phyloP scores from a whole-genome alignment of 805 yeast species.

The Suhomyces kilbournensis region DNA sequence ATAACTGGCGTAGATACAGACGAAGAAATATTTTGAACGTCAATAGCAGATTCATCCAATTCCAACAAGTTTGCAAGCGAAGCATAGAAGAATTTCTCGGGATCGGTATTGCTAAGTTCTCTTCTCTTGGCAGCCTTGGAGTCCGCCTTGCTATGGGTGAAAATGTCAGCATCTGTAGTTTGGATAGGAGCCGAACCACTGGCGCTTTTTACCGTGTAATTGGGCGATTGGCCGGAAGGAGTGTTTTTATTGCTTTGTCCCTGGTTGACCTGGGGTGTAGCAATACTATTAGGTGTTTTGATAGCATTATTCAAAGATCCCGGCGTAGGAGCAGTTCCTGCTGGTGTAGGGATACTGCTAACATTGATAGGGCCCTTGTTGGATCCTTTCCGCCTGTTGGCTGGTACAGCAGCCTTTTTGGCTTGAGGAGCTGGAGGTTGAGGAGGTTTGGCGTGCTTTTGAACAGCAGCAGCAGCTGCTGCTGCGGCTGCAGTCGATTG shows the following conservation, averaged over 20 bases:
- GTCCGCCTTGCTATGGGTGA: conserved; percentile 31
- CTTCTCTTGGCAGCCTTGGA: conserved; percentile 44
- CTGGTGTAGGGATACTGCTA: conserved; percentile 34
- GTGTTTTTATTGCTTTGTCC: conserved; percentile 41
- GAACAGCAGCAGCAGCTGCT: conserved; percentile 1
- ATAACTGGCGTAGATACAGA: conserved; percentile 15
- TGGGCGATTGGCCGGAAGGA: conserved; percentile 39
- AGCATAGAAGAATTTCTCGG: conserved; percentile 48
- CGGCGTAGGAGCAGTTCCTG: conserved; percentile 36
- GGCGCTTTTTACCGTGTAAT: conserved; percentile 12
- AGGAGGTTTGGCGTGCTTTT: conserved; percentile 1
- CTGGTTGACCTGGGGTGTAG: conserved; percentile 39
- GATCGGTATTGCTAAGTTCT: conserved; percentile 44
- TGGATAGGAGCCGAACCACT: conserved; percentile 6
- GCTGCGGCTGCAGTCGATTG: neutral
- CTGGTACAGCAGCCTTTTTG: conserved; percentile 11
- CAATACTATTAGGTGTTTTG: conserved; percentile 43
- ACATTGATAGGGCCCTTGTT: conserved; percentile 23
- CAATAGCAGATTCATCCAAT: conserved; percentile 37
- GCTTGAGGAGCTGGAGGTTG: conserved; percentile 8
- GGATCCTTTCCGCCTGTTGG: conserved; percentile 19
- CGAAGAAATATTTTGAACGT: conserved; percentile 19
- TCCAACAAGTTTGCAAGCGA: conserved; percentile 51
- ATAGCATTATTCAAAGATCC: conserved; percentile 36
- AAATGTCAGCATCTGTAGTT: conserved; percentile 19